Evolutionary conservation across 805 yeast genomes (phyloP), one percentile per base, ranked within the genome.

Genomic region (Pichia eremophila): DNA sequence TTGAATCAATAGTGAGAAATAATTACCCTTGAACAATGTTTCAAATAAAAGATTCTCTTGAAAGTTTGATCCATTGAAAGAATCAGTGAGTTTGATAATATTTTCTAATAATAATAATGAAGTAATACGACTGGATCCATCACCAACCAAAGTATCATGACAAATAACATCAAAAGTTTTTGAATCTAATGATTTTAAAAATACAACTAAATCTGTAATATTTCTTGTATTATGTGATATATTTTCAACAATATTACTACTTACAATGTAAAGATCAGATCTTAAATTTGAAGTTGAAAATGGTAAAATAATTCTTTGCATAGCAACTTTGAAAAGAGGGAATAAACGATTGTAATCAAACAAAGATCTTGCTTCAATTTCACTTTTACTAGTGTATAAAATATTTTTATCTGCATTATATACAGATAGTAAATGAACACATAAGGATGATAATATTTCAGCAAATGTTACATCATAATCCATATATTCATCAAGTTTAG

Each of bases 91-190:
- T 37, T 64, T 65, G 36, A 65, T 49, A 8, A 67, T 44, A 8
- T 54, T 57, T 55, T 88, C 95, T 52, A 93, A 63, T 14, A 90
- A 67, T n/a, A 88, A 60, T 14, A 90, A 69, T 2, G 95, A 81
- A 0, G 91, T 80, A 11, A 89, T 74, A 54, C 93, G 75, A 8
- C 83, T 75, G 0, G 83, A 69, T 1, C 91, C 93, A 55, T 85
- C 93, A 3, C 90, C 88, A 46, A 79, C 72, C 15, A 87, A 75
- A 0, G 93, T 81, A 66, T 93, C 98, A 50, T 78, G 79, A 58
- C 87, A 82, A 32, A 88, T 72, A 2, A 76, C 71, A 18, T 78
- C 81, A 28, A 87, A 70, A 45, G 88, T 65, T 52, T 76, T 74
- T 17, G 61, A 58, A 49, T 83, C 95, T 34, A 79, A 74, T 4